Conservation (phyloP, 768 basidiomycete species). For the Sarcomyxa edulis region DNA sequence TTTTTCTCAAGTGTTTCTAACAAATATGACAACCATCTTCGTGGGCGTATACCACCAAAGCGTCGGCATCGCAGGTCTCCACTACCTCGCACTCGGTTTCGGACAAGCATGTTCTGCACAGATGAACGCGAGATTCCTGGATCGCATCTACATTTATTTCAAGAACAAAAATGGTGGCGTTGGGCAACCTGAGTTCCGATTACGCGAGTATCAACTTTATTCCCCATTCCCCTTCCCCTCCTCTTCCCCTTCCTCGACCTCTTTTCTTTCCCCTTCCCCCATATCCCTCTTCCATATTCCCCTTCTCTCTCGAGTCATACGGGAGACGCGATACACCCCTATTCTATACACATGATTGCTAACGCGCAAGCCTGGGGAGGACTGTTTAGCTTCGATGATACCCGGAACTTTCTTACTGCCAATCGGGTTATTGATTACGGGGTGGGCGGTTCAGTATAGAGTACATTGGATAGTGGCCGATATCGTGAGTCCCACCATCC, state of each 20-base stretch:
- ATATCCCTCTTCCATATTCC: too few relatives aligned
- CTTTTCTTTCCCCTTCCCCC: too few relatives aligned
- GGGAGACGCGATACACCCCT: too few relatives aligned
- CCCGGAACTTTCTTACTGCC: constrained; percentile 57
- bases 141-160: constrained; percentile 45
- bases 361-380: too few relatives aligned
- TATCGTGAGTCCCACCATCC: constrained; percentile 37
- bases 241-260: too few relatives aligned
- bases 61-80: constrained; percentile 55
- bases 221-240: background rate
- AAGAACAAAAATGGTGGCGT: constrained; percentile 41
- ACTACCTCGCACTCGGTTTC: constrained; percentile 68
- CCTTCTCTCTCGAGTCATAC: too few relatives aligned
- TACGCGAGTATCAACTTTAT: constrained; percentile 32
- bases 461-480: constrained; percentile 69
- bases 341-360: too few relatives aligned
- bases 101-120: constrained; percentile 54
- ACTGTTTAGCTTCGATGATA: constrained; percentile 60
- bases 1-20: constrained; percentile 71
- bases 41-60: constrained; percentile 44
- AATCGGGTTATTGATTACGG: constrained; percentile 58
- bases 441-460: constrained; percentile 57
- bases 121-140: constrained; percentile 52
- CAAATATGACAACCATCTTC: constrained; percentile 59
- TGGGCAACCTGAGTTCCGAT: constrained; percentile 43